Percentiles rank a stretch among this genome's conserved stretches.
These are phyloP conservation scores for Phytophthora niederhauseri DNA, from an alignment of 352 stramenopile species.

Conservation along the genomic window DNA sequence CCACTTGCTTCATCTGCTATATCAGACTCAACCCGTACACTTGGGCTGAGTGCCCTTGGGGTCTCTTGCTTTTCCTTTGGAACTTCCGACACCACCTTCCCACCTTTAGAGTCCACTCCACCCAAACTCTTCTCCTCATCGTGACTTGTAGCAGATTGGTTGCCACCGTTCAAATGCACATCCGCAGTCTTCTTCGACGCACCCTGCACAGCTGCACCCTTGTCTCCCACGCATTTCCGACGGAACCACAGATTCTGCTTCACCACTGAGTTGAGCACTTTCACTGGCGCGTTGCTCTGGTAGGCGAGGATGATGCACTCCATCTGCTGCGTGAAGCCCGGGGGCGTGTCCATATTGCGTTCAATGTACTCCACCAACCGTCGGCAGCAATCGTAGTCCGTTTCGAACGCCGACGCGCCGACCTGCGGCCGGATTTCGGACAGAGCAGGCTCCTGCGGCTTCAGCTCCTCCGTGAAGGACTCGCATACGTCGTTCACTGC, in stretches of 20 bases:
- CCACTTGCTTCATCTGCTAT: neutral
- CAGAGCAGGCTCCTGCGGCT: neutral
- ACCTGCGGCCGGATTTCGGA: neutral
- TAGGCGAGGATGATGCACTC: slow-evolving; percentile 65
- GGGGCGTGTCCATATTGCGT: slow-evolving; percentile 58
- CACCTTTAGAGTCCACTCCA: neutral
- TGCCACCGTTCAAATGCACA: neutral
- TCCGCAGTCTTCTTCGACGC: neutral
- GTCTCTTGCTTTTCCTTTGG: neutral
- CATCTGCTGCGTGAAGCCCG: slow-evolving; percentile 62
- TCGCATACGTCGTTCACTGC: slow-evolving; percentile 45
- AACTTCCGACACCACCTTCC: neutral
- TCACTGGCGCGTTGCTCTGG: slow-evolving; percentile 49
- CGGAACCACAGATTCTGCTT: slow-evolving; percentile 50
- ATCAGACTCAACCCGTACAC: neutral
- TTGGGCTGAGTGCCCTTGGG: neutral
- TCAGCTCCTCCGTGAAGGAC: slow-evolving; percentile 20
- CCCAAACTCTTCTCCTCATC: neutral
- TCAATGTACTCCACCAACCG: slow-evolving; percentile 57
- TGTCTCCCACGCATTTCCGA: neutral
- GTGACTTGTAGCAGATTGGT: neutral
- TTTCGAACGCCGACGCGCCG: slow-evolving; percentile 22
- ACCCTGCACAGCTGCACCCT: neutral
- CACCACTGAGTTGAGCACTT: slow-evolving; percentile 50
- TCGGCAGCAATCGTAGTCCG: slow-evolving; percentile 55